Evolutionary conservation across 2,329 filamentous ascomycete species (phyloP).

Genomic region (Colletotrichum sp.): DNA sequence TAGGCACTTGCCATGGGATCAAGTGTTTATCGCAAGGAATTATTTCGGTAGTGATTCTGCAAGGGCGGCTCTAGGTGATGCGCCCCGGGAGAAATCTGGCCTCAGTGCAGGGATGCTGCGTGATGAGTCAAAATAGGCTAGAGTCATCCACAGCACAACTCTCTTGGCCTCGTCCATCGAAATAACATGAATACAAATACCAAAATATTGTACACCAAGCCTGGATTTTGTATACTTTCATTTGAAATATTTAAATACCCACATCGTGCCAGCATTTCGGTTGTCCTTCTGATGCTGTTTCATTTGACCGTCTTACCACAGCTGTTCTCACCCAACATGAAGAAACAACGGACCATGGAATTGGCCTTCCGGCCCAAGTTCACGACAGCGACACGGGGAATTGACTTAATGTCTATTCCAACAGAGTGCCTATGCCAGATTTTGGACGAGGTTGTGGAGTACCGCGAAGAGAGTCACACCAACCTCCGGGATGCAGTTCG

Average conservation of each 20-base stretch:
- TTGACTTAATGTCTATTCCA: neutral
- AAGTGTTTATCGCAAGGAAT: neutral
- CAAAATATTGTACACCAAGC: no score
- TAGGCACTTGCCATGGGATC: neutral
- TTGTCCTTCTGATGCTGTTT: fast-evolving
- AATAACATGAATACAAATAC: neutral
- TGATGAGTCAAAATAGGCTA: neutral
- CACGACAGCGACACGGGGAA: fast-evolving
- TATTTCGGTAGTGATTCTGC: neutral
- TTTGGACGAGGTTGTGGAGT: neutral
- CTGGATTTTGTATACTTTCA: neutral
- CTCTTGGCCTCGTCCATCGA: neutral
- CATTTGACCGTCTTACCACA: no score
- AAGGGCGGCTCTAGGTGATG: neutral
- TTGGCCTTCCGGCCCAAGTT: neutral
- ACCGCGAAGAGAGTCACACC: neutral
- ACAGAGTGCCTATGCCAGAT: neutral
- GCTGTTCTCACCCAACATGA: neutral
- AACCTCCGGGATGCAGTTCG: neutral
- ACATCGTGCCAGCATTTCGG: neutral
- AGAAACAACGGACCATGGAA: neutral
- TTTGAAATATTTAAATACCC: neutral
- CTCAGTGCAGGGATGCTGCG: neutral
- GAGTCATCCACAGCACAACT: neutral
- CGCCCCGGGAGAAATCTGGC: neutral